Conservation (phyloP, 2,329 filamentous ascomycete genomes). For the Microdochium nivale region DNA sequence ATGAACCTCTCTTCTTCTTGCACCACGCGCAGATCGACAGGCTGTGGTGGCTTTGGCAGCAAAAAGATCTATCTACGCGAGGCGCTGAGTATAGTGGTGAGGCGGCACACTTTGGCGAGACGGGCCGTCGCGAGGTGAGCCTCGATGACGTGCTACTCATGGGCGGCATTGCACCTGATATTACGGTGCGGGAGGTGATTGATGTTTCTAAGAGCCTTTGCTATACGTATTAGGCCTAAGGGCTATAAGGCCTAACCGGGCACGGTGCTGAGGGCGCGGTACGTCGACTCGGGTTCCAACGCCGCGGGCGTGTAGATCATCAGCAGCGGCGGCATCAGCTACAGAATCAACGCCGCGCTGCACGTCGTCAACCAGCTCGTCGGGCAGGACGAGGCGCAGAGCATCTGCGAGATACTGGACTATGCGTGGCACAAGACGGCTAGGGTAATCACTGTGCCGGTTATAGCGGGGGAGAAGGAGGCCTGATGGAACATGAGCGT, state of each 20-base stretch:
- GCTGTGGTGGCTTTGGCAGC: constrained; percentile 20
- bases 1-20: constrained; percentile 20
- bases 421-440: constrained; percentile 5
- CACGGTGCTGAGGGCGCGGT: constrained; percentile 1
- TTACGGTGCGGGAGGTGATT: not conserved
- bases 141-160: not conserved
- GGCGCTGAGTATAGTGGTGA: not conserved
- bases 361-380: constrained; percentile 2
- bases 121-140: not conserved
- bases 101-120: not conserved
- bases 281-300: constrained; percentile 2
- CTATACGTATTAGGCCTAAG: not conserved
- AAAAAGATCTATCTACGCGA: not conserved
- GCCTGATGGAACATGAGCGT: too few species aligned
- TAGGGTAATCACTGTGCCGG: not conserved
- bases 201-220: not conserved
- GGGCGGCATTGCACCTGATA: not conserved
- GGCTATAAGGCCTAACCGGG: not conserved
- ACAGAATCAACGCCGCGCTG: constrained; percentile 1
- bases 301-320: not conserved
- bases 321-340: constrained; percentile 4
- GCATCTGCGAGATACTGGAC: constrained; percentile 2
- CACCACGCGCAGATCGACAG: constrained; percentile 20
- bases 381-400: constrained; percentile 2
- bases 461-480: too few species aligned